Conservation (phyloP, 495 filamentous ascomycete species). For the Lasiosphaeria miniovina region DNA sequence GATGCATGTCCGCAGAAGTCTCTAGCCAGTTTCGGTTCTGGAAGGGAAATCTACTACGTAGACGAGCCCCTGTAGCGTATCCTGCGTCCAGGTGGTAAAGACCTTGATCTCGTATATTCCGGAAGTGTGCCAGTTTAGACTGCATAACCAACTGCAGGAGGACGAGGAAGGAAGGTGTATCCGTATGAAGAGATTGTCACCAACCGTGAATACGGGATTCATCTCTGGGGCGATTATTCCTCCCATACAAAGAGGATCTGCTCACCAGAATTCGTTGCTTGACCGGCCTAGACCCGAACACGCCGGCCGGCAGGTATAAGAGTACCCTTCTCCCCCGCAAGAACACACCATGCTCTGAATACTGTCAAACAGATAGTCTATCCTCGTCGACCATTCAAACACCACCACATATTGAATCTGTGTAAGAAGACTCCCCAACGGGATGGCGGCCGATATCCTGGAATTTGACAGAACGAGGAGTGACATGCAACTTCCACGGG, state of each 20-base stretch:
- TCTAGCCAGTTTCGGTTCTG: slow-evolving; percentile 12
- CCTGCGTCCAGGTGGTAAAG: slow-evolving; percentile 12
- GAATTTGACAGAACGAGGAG: not conserved
- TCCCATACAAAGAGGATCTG: slow-evolving; percentile 7
- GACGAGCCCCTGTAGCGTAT: slow-evolving; percentile 1
- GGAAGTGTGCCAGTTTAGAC: slow-evolving; percentile 9
- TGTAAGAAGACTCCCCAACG: not conserved
- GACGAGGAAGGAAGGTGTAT: slow-evolving; percentile 10
- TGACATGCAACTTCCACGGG: not conserved
- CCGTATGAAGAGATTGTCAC: slow-evolving; percentile 12
- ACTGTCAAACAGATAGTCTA: not conserved
- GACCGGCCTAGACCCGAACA: slow-evolving; percentile 12
- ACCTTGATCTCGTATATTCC: slow-evolving; percentile 10
- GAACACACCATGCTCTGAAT: slow-evolving; percentile 1
- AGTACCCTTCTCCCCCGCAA: slow-evolving; percentile 10
- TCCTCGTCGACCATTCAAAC: not conserved
- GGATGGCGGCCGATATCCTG: not conserved
- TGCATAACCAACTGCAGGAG: slow-evolving; percentile 13
- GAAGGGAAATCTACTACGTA: slow-evolving; percentile 2
- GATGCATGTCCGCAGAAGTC: slow-evolving; percentile 13
- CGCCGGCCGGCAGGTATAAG: slow-evolving; percentile 11
- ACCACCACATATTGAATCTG: not conserved
- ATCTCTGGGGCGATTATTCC: not conserved
- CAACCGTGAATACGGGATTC: slow-evolving; percentile 4
- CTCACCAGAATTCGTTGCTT: slow-evolving; percentile 9